Evolutionary conservation across 306 rosid species (phyloP).

Genomic region (Vachellia collinsii): DNA sequence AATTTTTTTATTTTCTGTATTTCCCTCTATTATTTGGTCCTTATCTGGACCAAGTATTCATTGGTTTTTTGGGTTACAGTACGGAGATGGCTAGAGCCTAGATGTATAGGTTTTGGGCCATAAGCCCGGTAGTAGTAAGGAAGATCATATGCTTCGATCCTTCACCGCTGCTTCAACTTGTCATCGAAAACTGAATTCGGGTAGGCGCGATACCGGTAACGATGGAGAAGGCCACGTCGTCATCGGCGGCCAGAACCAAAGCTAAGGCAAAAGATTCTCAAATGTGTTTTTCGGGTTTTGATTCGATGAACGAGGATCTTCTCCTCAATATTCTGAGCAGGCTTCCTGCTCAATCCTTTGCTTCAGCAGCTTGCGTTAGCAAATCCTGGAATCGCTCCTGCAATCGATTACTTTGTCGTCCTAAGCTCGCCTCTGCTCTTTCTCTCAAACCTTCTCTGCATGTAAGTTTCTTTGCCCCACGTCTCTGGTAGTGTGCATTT

Average conservation of each 20-base stretch:
- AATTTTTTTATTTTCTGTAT: neutral
- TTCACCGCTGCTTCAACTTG: neutral
- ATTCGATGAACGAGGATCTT: constrained; percentile 46
- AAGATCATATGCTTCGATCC: neutral
- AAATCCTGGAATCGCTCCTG: constrained; percentile 60
- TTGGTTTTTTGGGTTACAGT: neutral
- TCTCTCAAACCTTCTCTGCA: constrained; percentile 59
- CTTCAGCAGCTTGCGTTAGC: constrained; percentile 70
- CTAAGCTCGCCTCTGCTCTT: constrained; percentile 71
- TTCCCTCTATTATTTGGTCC: neutral
- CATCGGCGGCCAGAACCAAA: neutral
- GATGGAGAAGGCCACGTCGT: constrained; percentile 25
- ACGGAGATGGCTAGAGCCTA: no score
- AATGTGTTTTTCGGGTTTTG: neutral
- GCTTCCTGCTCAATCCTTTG: constrained; percentile 64
- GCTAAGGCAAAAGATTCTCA: constrained; percentile 18
- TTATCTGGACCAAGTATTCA: neutral
- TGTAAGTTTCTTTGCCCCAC: constrained; percentile 35
- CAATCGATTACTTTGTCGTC: constrained; percentile 59
- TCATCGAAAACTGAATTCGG: neutral
- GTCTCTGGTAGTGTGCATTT: neutral
- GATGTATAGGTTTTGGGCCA: neutral
- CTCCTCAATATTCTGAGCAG: constrained; percentile 42
- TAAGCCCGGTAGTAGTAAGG: no score
- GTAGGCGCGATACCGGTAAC: neutral